Evolutionary conservation across 371 early-diverging fungal genomes (phyloP), one percentile per base, ranked within the genome.

Genomic region (Rozella allomycis): DNA sequence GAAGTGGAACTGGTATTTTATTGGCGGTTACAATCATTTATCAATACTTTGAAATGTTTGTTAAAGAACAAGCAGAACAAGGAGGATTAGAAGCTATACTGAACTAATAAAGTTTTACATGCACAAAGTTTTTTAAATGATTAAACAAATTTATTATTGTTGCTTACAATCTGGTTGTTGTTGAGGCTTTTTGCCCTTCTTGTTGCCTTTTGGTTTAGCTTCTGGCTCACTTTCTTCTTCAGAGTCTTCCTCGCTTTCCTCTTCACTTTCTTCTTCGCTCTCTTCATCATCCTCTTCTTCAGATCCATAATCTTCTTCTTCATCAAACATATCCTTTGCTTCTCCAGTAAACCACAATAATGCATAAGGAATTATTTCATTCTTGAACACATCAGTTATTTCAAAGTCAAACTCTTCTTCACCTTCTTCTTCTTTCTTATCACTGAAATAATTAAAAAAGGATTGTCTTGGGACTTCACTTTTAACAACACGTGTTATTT

Each of bases 1-100:
- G 99, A 20, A 86, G 93, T 26, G 99, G 99, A 22, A 91, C 97
- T 23, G 98, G 98, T 70, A 97, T 99, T 41, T 65, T 99, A 52
- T 54, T 99, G 38, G 85, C 93, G 35, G 97, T 96, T 20, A 94
- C 96, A 31, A 97, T 97, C 44, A 91, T 99, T 51, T 94, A 94
- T 72, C 93, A 97, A 50, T 54, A 52, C 37, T 46, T 41, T 27
- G 54, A 53, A 33, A 19, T 53, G 17, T 48, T 54, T 33, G 42
- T 46, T 16, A 56, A 52, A 27, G 55, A 55, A 30, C 84, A 78
- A 54, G 58, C 67, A 39, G 85, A 82, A 44, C 53, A 58, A 33
- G 74, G 79, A 29, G 63, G 57, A 20, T 39, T 66, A 42, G 64
- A 60, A 23, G 47, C 11, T 23, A 23, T 23, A n/a, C n/a, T n/a